Evolutionary conservation across 305 asterid genomes (phyloP), one percentile per base, ranked within the genome.

Genomic region (Fraxinus baroniana): DNA sequence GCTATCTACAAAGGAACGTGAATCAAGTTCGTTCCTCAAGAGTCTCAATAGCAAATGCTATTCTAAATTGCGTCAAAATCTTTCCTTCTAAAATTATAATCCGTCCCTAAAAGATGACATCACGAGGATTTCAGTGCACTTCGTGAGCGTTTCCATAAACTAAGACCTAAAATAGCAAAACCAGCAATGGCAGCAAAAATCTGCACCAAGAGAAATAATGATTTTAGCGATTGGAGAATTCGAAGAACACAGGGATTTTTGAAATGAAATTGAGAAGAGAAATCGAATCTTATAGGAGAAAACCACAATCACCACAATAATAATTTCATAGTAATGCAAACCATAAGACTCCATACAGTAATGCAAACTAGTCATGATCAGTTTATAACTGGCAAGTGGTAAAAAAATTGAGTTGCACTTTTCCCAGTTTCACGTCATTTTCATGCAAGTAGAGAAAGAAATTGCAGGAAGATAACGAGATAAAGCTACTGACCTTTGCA

Each of bases 171-270:
- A 82, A 90, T 86, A 64, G 91, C 86, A 17, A 91, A 74, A 35
- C 96, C 95, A 71, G 97, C 97, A 83, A 92, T 60, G 78, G 97
- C 93, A 72, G 86, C 93, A 86, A 93, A 86, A 88, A 90, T 85
- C 98, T 95, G 97, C 90, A 90, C 44, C 64, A 82, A 10, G 60
- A 81, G 57, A 76, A 62, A 73, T 7, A 8, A 49, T 66, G 10
- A 32, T 62, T 26, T 80, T 28, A 39, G 86, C 64, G 46, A 44
- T 75, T 37, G 74, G 68, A 37, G 55, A 78, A 76, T 72, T 15
- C 24, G 9, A 7, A 41, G 26, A 44, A 74, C 20, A 33, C 17
- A 2, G 41, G 41, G 15, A 62, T 12, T 28, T 13, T 28, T 7
- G 7, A 66, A 64, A 64, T 7, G 73, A 24, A 22, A 26, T 66